These are phyloP conservation scores for Epichloe sp. DNA, from an alignment of 2,329 filamentous ascomycete genomes.

Conservation along the genomic window DNA sequence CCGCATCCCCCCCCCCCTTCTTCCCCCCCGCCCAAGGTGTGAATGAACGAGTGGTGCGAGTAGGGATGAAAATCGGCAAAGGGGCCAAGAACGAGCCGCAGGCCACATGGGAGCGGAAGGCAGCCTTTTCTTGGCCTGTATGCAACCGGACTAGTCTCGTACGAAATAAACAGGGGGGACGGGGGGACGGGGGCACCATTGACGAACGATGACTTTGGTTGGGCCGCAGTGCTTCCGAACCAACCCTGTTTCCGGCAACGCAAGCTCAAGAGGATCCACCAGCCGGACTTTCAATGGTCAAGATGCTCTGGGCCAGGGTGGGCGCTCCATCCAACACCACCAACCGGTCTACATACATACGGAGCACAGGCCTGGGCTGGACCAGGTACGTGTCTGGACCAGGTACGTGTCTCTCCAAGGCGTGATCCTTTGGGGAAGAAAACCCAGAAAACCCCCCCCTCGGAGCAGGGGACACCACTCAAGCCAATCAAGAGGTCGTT, in stretches of 20 bases:
- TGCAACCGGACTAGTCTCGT: conserved; percentile 1
- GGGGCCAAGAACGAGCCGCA: neutral
- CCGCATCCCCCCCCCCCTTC: neutral
- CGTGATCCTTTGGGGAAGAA: too few relatives aligned
- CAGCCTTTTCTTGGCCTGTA: neutral
- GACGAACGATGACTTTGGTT: neutral
- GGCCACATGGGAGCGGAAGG: conserved; percentile 2
- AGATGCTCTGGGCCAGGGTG: neutral
- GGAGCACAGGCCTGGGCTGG: neutral
- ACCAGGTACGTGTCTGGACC: too few relatives aligned
- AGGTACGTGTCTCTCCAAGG: too few relatives aligned
- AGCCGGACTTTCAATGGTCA: neutral
- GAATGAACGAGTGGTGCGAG: too few relatives aligned
- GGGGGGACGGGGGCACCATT: neutral
- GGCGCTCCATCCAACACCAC: neutral
- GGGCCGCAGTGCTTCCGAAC: conserved; percentile 10
- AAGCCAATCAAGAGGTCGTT: too few relatives aligned
- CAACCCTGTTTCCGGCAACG: conserved; percentile 7
- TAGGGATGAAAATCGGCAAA: neutral
- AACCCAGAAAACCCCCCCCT: too few relatives aligned
- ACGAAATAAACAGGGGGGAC: neutral
- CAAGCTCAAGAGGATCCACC: neutral
- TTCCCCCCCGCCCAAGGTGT: neutral
- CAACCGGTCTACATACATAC: too few relatives aligned
- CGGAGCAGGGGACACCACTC: too few relatives aligned